Percentiles rank a stretch among this genome's conserved stretches.
Conservation (phyloP, 2,329 filamentous ascomycete species). For the Fonsecaea monophora region DNA sequence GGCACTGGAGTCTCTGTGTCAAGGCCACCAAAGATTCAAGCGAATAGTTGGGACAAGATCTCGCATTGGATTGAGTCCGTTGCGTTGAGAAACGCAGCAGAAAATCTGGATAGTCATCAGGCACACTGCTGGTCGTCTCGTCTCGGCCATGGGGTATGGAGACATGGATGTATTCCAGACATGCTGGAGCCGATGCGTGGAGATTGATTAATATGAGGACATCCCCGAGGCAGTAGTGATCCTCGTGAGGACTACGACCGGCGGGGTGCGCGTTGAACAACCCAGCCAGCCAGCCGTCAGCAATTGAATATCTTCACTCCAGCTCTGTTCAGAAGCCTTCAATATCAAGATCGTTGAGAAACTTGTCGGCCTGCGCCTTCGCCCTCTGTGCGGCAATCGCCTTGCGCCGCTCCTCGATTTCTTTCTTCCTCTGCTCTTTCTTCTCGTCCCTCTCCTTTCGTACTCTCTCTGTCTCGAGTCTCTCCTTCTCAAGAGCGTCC, state of each 20-base stretch:
- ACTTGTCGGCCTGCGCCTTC: constrained; percentile 74
- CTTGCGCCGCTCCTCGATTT: constrained; percentile 66
- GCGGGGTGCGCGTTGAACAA: background rate
- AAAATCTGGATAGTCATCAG: background rate
- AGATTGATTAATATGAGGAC: background rate
- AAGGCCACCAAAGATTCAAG: background rate
- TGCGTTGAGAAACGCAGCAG: background rate
- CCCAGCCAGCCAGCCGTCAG: background rate
- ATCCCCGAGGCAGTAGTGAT: background rate
- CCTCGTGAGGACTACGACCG: background rate
- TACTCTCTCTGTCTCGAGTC: constrained; percentile 71
- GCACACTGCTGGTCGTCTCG: background rate
- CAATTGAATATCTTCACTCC: background rate
- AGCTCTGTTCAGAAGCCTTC: constrained; percentile 23
- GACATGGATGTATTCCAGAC: background rate
- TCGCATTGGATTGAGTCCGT: background rate
- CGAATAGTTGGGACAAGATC: background rate
- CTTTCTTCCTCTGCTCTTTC: constrained; percentile 64
- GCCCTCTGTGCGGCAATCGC: constrained; percentile 61
- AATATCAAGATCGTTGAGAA: constrained; percentile 63
- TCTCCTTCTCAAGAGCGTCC: constrained; percentile 71
- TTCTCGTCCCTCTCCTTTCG: constrained; percentile 63
- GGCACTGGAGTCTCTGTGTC: background rate
- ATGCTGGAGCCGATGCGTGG: background rate
- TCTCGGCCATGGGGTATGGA: background rate